Base-by-base conservation (phyloP, 192 early-diverging fungal species). In the Mortierella hygrophila region DNA sequence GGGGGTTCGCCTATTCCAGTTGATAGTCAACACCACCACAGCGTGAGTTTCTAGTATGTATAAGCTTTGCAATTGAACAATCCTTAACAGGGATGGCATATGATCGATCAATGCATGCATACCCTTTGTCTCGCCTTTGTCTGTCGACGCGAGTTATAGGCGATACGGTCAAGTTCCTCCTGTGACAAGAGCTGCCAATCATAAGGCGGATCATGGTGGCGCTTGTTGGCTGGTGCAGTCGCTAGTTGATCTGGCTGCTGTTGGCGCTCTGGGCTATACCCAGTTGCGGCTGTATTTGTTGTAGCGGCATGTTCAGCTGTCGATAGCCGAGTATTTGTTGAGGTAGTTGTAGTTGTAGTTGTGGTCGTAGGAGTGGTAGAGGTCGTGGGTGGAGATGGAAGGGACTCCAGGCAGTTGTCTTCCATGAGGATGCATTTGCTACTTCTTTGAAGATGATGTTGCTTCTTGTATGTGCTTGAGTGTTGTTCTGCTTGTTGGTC, bases 121-220 rank as follows among this genome's bases (percentile, higher is more conserved):
- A 78, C 82, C 77, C 23, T 74, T 18, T 78, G 40, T 63, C 82
- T 26, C n/a, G 42, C 72, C 18, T 70, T 76, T 38, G 26, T 57
- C 35, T 83, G 82, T 63, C 78, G 74, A 21, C 72, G 76, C 6
- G 82, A 83, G 52, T 83, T 74, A 41, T 83, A 78, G 32, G 77
- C 76, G 29, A 83, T 78, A 23, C 38, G 47, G 11, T 74, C 76
- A 1, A 78, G 82, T 13, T 74, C 76, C 16, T 68, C 60, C 13
- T 54, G 76, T 15, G 82, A 72, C 18, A 83, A 55, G 10, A 78
- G 41, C 9, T 83, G 82, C 82, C 82, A 83, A 21, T 21, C 76
- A 75, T 70, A 83, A 9, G 63, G 40, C 6, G 37, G 23, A 11
- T 42, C 73, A 83, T 16, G 49, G 40, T 18, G 54, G n/a, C 20